These are phyloP conservation scores for Solanum stenotomum DNA, from an alignment of 257 asterid species.

Conservation along the genomic window DNA sequence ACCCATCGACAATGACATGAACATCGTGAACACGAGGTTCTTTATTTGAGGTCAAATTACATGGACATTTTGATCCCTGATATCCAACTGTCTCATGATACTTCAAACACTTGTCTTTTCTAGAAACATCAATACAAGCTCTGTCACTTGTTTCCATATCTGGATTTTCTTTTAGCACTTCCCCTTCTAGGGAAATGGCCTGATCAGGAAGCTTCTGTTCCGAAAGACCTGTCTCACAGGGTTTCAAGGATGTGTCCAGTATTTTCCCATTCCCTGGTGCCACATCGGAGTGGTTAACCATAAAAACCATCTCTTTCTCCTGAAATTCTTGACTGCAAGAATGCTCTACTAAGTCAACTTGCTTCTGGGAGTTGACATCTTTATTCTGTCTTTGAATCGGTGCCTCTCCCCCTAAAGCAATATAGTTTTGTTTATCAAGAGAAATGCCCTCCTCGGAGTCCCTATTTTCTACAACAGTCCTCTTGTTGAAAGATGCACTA, in stretches of 20 bases:
- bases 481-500: slow-evolving; percentile 32
- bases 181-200: neutral
- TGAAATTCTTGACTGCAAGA: slow-evolving; percentile 13
- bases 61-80: slow-evolving; percentile 7
- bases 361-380: slow-evolving; percentile 5
- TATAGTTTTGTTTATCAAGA: neutral
- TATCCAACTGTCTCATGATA: slow-evolving; percentile 8
- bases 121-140: neutral
- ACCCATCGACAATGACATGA: slow-evolving; percentile 15
- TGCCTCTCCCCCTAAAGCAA: slow-evolving; percentile 7
- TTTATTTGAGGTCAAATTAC: neutral
- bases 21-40: slow-evolving; percentile 24
- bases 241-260: neutral
- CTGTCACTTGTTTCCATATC: neutral
- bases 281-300: slow-evolving; percentile 10
- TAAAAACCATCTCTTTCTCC: slow-evolving; percentile 47
- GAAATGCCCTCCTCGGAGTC: slow-evolving; percentile 2
- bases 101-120: slow-evolving; percentile 9
- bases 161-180: slow-evolving; percentile 16
- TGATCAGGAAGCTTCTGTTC: slow-evolving; percentile 15
- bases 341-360: slow-evolving; percentile 2
- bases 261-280: slow-evolving; percentile 6
- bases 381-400: slow-evolving; percentile 7
- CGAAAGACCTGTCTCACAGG: neutral
- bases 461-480: slow-evolving; percentile 8